Evolutionary conservation across 805 yeast genomes (phyloP), one percentile per base, ranked within the genome.

Genomic region (Yarrowia sp.): DNA sequence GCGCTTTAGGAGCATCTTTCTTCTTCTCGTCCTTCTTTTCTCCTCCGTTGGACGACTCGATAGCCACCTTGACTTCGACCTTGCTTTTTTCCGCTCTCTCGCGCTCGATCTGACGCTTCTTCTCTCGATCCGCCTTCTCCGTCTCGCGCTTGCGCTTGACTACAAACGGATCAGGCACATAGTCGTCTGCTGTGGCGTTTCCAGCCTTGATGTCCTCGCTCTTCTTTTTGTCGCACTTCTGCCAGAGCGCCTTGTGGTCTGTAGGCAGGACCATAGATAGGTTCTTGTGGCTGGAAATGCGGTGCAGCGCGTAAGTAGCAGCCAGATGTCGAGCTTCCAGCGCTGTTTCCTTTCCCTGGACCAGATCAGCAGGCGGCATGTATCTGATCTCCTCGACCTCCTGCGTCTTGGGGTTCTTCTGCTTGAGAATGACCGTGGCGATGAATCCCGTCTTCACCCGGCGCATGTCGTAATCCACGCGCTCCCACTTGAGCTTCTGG

Each of bases 261-360:
- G 86, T 83, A 0, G 98, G 98, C 13, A 93, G 78, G 68, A 90
- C 86, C 92, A 92, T 85, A 64, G 88, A 88, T 73, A 93, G 72
- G 70, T 90, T 91, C 68, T 91, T 91, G 67, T 85, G 86, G 64
- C 84, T 88, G 35, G 92, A 85, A 18, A 93, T 79, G 33, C 96
- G 77, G 71, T 84, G 92, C 65, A 93, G 73, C 0, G 93, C 94
- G 66, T 87, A 89, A 0, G 97, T 91, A 0, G 99, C 97, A 0
- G 93, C 91, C 68, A 81, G 80, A 71, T 92, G 96, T 49, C 97
- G 80, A 0, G 98, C 97, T 68, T 92, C 97, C 31, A 90, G 77
- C 1, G 96, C 82, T 0, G 97, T 90, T 47, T 84, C 88, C 67
- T 88, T 90, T 0, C 92, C 86, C 3, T 75, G 73, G 6, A 86